These are phyloP conservation scores for Colletotrichum endophyticum DNA, from an alignment of 2,329 filamentous ascomycete genomes.

Conservation along the genomic window DNA sequence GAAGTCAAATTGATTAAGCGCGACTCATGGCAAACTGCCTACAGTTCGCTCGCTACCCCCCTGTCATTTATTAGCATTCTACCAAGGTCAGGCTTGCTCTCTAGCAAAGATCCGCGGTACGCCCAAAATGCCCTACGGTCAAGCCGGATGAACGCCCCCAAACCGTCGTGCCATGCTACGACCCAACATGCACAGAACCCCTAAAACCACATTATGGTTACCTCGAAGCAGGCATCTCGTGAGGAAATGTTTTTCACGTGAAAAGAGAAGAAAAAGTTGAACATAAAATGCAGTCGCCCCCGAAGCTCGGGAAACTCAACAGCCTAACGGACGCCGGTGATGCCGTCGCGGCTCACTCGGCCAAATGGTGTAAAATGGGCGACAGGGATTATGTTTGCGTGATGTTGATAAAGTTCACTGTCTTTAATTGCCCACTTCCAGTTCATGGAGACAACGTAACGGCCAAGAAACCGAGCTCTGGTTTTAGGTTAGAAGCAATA, in stretches of 20 bases:
- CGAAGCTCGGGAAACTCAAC: neutral
- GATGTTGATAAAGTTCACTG: neutral
- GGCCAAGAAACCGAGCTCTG: neutral
- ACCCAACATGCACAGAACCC: neutral
- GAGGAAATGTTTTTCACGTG: neutral
- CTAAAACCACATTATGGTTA: neutral
- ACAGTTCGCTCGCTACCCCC: neutral
- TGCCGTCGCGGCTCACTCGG: neutral
- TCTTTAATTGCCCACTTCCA: neutral
- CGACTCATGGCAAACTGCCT: neutral
- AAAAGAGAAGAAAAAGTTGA: neutral
- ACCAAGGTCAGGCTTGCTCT: neutral
- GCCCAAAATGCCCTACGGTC: neutral
- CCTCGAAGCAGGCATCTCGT: neutral
- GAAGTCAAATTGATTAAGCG: slow-evolving; percentile 17
- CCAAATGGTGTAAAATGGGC: neutral
- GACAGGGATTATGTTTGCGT: neutral
- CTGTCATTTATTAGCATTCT: neutral
- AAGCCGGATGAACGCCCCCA: neutral
- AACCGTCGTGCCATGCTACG: neutral
- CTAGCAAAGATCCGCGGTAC: neutral
- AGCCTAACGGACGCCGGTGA: neutral
- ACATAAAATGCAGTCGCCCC: neutral
- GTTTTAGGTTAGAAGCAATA: neutral
- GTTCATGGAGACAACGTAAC: neutral